Conservation (phyloP, 2,329 filamentous ascomycete genomes). For the Orbilia blumenaviensis region DNA sequence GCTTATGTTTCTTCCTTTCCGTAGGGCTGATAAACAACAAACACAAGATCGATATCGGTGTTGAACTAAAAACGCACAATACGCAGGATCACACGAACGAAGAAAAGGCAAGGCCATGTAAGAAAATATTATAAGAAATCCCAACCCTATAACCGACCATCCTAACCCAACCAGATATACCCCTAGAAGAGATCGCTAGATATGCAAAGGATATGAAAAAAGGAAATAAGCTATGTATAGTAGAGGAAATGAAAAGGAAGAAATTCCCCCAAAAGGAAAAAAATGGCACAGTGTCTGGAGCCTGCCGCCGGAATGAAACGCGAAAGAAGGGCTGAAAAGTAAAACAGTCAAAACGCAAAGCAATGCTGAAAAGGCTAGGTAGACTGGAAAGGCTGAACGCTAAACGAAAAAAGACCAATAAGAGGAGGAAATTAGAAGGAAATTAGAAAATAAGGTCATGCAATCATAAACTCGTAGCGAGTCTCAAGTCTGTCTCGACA, state of each 20-base stretch:
- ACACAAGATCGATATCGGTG: not conserved
- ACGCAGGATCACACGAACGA: too few relatives aligned
- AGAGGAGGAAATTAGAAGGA: not conserved
- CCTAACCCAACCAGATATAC: conserved; percentile 17
- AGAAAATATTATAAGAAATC: not conserved
- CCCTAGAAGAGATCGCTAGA: conserved; percentile 17
- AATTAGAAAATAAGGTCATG: not conserved
- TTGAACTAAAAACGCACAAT: conserved; percentile 15
- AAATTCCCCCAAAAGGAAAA: not conserved
- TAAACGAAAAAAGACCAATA: not conserved
- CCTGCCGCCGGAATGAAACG: not conserved
- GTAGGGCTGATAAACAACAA: conserved; percentile 5
- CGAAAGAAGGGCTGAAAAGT: not conserved
- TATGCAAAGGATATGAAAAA: conserved; percentile 1
- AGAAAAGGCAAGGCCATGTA: conserved; percentile 10
- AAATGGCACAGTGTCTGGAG: conserved; percentile 8
- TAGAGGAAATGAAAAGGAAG: not conserved
- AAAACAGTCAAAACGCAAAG: not conserved
- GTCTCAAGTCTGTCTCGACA: conserved; percentile 18
- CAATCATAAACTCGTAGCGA: conserved; percentile 7
- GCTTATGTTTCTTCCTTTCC: not conserved
- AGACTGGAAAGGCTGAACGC: not conserved
- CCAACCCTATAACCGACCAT: conserved; percentile 17
- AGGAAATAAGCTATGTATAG: not conserved
- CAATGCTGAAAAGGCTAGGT: not conserved